Evolutionary conservation across 2,329 filamentous ascomycete species (phyloP), one percentile per base, ranked within the genome.

Genomic region (Sclerotinia sclerotiorum): DNA sequence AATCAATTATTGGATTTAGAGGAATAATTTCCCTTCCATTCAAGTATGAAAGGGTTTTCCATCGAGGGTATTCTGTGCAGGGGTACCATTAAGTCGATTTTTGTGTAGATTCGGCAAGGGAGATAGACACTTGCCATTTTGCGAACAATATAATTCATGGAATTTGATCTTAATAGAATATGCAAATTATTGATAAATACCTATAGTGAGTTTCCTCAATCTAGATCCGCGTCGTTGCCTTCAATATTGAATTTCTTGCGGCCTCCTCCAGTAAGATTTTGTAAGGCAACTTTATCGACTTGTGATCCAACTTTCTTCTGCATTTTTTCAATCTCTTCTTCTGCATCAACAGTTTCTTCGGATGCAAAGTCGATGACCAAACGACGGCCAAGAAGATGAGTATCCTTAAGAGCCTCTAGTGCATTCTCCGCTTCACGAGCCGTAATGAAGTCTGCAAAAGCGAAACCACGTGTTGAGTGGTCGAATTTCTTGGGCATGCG

Each of bases 281-380:
- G 93, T 77, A 97, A 83, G 75, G 92, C 91, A 76, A 98, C 90
- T 82, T 94, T 95, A 82, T 96, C 92, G 79, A 91, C 87, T 82
- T 98, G 94, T 70, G 90, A 88, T 71, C 92, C 92, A 77, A 96
- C 90, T 85, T 97, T 99, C 85, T 92, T 91, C 81, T 97, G 92
- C 90, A 99, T 97, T 82, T 93, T 94, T 79, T 91, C 90, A 78
- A 99, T 95, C 81, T 98, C 94, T 80, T 94, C 93, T 82, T 99
- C 95, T 3, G 95, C 90, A 81, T 98, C 94, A 73, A 95, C 85
- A 51, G 92, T 87, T 75, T 98, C 95, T 72, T 90, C 91, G 76
- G 93, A 90, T 51, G 94, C 94, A 81, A 93, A 98, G 78, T 97
- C 92, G 70, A 99, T 84, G 67, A 98, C 93, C 75, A 99, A 84